Percentiles rank a stretch among this genome's conserved stretches.
Evolutionary conservation across 2,329 filamentous ascomycete genomes (phyloP).

Genomic region (Mycosphaerella sp.): DNA sequence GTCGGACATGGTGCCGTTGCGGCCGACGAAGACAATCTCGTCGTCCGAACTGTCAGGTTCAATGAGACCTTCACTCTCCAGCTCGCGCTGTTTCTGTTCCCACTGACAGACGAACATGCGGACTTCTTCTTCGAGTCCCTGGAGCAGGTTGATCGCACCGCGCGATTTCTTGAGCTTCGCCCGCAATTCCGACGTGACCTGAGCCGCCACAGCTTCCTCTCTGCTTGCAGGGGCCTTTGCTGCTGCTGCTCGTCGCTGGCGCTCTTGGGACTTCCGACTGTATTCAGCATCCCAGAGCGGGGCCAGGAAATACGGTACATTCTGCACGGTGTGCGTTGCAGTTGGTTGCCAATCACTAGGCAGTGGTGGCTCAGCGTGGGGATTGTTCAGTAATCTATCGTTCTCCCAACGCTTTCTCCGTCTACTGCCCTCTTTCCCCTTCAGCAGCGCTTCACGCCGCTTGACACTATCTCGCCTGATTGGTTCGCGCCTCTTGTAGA

Average conservation of each 20-base stretch:
- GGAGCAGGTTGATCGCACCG: constrained; percentile 72
- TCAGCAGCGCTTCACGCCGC: constrained; percentile 68
- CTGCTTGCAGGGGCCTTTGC: constrained; percentile 47
- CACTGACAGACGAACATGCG: constrained; percentile 63
- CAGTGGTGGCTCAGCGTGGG: constrained; percentile 74
- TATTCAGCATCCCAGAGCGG: constrained; percentile 68
- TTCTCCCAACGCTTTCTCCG: constrained; percentile 92
- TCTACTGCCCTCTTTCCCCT: constrained; percentile 84
- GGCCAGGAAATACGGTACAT: constrained; percentile 83
- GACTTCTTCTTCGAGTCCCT: constrained; percentile 78
- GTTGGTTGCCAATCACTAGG: constrained; percentile 76
- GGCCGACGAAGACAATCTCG: constrained; percentile 85
- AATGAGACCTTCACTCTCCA: constrained; percentile 43
- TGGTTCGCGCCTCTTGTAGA: constrained; percentile 49
- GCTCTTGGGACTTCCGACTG: constrained; percentile 28
- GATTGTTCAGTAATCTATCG: constrained; percentile 80
- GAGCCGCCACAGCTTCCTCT: constrained; percentile 41
- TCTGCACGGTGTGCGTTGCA: constrained; percentile 70
- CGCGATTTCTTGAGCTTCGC: constrained; percentile 72
- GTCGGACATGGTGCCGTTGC: constrained; percentile 59
- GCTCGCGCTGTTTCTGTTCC: constrained; percentile 45
- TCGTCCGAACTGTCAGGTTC: constrained; percentile 60
- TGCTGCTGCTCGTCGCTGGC: constrained; percentile 39
- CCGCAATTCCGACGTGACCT: constrained; percentile 73
- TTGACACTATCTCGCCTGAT: constrained; percentile 57